Evolutionary conservation across 2,329 filamentous ascomycete species (phyloP).

Genomic region (Pyrenophora seminiperda): DNA sequence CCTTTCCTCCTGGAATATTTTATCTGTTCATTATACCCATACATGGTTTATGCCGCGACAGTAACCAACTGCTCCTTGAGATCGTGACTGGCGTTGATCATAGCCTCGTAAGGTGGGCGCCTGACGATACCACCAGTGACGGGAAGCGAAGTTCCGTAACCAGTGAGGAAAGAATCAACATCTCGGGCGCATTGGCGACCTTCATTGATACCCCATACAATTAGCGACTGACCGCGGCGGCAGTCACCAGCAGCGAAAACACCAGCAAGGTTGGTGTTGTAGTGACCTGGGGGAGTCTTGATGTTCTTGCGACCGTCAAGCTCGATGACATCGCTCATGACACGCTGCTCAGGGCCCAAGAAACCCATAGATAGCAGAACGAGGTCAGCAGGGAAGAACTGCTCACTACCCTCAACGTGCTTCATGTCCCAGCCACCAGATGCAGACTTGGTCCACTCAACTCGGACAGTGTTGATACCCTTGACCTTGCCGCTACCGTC

Average conservation of each 20-base stretch:
- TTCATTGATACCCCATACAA: constrained; percentile 99
- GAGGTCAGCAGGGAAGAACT: constrained; percentile 95
- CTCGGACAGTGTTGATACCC: constrained; percentile 93
- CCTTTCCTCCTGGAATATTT: too few species aligned
- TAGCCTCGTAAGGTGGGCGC: constrained; percentile 73
- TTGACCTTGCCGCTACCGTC: constrained; percentile 86
- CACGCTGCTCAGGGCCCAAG: constrained; percentile 87
- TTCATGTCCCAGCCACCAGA: constrained; percentile 98
- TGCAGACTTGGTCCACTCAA: constrained; percentile 92
- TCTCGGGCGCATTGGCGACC: constrained; percentile 91
- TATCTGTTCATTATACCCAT: constrained; percentile 9
- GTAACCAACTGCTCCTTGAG: constrained; percentile 48
- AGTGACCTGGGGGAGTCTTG: constrained; percentile 87
- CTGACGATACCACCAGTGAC: constrained; percentile 93
- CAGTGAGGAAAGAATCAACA: constrained; percentile 84
- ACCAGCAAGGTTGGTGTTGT: constrained; percentile 84
- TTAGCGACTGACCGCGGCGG: constrained; percentile 89
- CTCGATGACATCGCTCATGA: constrained; percentile 86
- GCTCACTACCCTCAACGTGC: constrained; percentile 88
- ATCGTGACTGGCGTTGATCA: constrained; percentile 52
- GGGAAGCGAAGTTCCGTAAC: constrained; percentile 74
- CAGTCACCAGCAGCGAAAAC: constrained; percentile 96
- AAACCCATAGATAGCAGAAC: constrained; percentile 97
- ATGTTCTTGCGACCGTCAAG: constrained; percentile 93
- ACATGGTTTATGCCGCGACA: constrained; percentile 38